Base-by-base conservation (phyloP, 257 asterid genomes). In the Solanum pinnatisectum region DNA sequence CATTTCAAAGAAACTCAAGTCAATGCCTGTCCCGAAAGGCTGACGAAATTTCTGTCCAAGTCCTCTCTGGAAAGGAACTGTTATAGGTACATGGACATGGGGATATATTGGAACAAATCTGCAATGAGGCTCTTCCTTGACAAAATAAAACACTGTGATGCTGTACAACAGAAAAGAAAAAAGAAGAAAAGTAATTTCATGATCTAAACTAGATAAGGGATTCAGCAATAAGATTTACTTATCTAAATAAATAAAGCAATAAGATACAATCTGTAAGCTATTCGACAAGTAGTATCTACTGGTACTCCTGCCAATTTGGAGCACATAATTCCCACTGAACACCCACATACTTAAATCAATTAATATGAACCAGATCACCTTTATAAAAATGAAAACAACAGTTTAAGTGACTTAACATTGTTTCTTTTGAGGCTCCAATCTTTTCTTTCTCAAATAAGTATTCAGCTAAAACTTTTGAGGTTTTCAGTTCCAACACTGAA, bases 11-110 rank as follows among this genome's bases (percentile, higher is more conserved):
- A 85, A 92, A 27, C 93, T 91, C 7, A 93, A 89, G 93, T 93
- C 94, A 4, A 95, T 92, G 90, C 98, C 96, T 0, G 96, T 94
- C 89, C 98, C 98, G n/a, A 93, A 89, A 84, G 98, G 96, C 90
- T 95, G 98, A 32, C 91, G 86, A 87, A 93, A 95, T 88, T 93
- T 94, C 91, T 95, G 98, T 63, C 86, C 90, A 84, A 93, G 94
- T 52, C 98, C 98, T 90, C 94, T 93, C 13, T 93, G 90, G 92
- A 95, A 95, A 49, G 93, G 96, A 52, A 92, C 74, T 89, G 91
- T 94, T 63, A 94, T 90, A 63, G 96, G 98, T 83, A 84, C 84
- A 72, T 73, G 88, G 72, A 87, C 63, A 23, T 70, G 84, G 83
- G 83, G 90, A 27, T 87, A 87, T 77, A 81, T 39, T 20, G 96